A percentile compares a stretch with the other conserved stretches of the same genome.
Evolutionary conservation across 2,329 filamentous ascomycete genomes (phyloP).

Genomic region (Claviceps sp.): DNA sequence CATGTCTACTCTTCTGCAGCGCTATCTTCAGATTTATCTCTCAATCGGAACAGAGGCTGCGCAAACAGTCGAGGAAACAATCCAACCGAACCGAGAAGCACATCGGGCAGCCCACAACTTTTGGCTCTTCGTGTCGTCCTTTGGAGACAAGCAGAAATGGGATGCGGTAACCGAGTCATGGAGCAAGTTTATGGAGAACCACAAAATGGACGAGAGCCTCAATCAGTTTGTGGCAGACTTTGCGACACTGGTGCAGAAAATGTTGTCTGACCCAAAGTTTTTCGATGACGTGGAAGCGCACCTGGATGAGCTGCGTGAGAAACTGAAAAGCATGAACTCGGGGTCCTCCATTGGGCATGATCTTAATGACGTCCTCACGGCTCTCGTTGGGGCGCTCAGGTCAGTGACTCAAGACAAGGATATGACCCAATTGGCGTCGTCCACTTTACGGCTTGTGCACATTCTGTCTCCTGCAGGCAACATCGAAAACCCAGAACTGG

Average conservation of each 20-base stretch:
- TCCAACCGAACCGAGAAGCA: slow-evolving; percentile 59
- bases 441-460: slow-evolving; percentile 51
- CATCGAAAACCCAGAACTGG: slow-evolving; percentile 54
- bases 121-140: slow-evolving; percentile 67
- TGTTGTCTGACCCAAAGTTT: slow-evolving; percentile 77
- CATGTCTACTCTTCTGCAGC: slow-evolving; percentile 58
- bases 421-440: slow-evolving; percentile 54
- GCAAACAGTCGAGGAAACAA: slow-evolving; percentile 52
- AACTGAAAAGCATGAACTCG: slow-evolving; percentile 48
- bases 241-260: slow-evolving; percentile 60
- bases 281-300: slow-evolving; percentile 57
- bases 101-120: slow-evolving; percentile 67
- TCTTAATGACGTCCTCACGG: slow-evolving; percentile 56
- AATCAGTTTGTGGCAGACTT: slow-evolving; percentile 63
- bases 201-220: slow-evolving; percentile 67
- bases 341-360: slow-evolving; percentile 60
- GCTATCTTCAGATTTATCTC: slow-evolving; percentile 68
- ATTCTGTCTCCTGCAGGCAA: slow-evolving; percentile 54
- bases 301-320: slow-evolving; percentile 35
- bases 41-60: slow-evolving; percentile 55
- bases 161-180: slow-evolving; percentile 56
- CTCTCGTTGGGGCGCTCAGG: slow-evolving; percentile 52
- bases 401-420: slow-evolving; percentile 61
- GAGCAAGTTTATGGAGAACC: slow-evolving; percentile 58
- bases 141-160: slow-evolving; percentile 66